These are phyloP conservation scores for Clausena lansium DNA, from an alignment of 345 rosid genomes.

Conservation along the genomic window DNA sequence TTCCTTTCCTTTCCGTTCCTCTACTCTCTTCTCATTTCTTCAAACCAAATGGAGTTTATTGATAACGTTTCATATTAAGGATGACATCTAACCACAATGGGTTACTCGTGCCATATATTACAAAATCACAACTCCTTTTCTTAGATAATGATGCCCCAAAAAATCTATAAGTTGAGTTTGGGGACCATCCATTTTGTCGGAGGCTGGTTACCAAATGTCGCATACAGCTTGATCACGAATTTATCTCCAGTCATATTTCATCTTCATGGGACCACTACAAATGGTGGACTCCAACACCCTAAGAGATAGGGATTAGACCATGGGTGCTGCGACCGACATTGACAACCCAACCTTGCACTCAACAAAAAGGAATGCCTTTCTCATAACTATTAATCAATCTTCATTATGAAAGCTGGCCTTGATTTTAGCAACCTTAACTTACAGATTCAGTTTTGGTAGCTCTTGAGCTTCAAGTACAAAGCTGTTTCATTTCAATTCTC, in stretches of 20 bases:
- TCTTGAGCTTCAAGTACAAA: neutral
- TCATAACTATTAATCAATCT: neutral
- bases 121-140: neutral
- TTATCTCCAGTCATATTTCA: slow-evolving; percentile 22
- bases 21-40: neutral
- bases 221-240: slow-evolving; percentile 25
- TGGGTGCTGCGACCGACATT: slow-evolving; percentile 11
- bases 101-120: neutral
- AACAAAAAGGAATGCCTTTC: neutral
- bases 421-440: neutral
- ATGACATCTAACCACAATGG: neutral
- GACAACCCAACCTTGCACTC: neutral
- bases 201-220: slow-evolving; percentile 23
- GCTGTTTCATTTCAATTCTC: neutral
- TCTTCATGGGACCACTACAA: slow-evolving; percentile 43
- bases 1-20: no score
- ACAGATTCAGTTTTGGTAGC: neutral
- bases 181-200: slow-evolving; percentile 40
- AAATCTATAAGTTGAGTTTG: slow-evolving; percentile 4
- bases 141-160: neutral
- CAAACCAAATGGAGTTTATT: neutral
- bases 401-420: slow-evolving; percentile 1
- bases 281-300: slow-evolving; percentile 13
- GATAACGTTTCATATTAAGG: neutral
- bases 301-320: slow-evolving; percentile 35